Conservation (phyloP, 1,284 basidiomycete species). For the Ganoderma leucocontextum region DNA sequence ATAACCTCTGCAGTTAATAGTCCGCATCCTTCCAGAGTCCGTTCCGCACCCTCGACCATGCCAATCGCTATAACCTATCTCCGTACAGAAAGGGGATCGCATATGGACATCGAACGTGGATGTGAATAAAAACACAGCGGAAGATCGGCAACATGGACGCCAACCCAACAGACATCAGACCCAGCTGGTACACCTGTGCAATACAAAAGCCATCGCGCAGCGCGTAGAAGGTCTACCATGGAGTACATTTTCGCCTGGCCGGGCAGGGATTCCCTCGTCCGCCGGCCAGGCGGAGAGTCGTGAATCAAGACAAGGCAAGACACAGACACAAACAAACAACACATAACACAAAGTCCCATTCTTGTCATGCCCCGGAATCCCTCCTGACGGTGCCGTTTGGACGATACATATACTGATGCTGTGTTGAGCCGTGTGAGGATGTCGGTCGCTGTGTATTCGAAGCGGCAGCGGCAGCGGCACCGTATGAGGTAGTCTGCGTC, state of each 20-base stretch:
- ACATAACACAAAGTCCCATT: background rate
- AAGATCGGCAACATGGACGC: conserved; percentile 24
- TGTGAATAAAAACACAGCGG: conserved; percentile 31
- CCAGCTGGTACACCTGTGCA: conserved; percentile 1
- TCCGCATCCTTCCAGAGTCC: conserved; percentile 1
- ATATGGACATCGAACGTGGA: conserved; percentile 36
- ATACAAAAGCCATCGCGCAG: conserved; percentile 5
- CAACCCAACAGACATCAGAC: conserved; percentile 22
- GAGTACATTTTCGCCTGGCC: conserved; percentile 7
- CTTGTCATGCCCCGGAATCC: conserved; percentile 28
- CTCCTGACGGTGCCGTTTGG: conserved; percentile 45
- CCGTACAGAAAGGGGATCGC: conserved; percentile 31
- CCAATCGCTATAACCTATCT: conserved; percentile 10
- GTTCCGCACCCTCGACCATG: conserved; percentile 1
- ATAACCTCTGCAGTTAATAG: background rate
- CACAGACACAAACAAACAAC: background rate
- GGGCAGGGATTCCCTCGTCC: conserved; percentile 6
- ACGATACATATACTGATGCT: conserved; percentile 56
- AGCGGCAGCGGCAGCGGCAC: conserved; percentile 32
- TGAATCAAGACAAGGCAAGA: conserved; percentile 4
- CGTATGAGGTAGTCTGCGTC: conserved; percentile 35
- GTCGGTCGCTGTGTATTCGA: conserved; percentile 41
- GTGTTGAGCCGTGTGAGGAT: conserved; percentile 43
- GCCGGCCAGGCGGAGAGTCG: background rate
- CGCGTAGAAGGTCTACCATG: background rate